Evolutionary conservation across 495 filamentous ascomycete genomes (phyloP).

Genomic region (Xylaria cubensis): DNA sequence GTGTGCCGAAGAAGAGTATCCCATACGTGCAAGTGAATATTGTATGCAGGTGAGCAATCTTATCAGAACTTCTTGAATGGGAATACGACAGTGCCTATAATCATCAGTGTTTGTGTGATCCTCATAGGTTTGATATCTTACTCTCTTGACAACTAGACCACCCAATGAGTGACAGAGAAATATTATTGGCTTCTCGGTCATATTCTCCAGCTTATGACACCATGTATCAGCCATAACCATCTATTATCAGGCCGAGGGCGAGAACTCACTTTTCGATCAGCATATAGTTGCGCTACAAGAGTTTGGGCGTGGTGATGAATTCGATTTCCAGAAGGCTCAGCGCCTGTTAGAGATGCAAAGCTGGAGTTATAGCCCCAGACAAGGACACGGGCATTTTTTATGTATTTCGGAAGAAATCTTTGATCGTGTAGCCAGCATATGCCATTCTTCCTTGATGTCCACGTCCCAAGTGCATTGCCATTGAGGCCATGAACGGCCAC

Average conservation of each 20-base stretch:
- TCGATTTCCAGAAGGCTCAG: slow-evolving; percentile 7
- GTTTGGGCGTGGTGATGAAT: slow-evolving; percentile 7
- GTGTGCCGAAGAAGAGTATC: slow-evolving; percentile 9
- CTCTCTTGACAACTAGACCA: slow-evolving; percentile 1
- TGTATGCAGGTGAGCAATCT: slow-evolving; percentile 6
- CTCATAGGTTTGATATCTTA: neutral
- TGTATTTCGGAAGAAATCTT: slow-evolving; percentile 3
- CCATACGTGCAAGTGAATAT: slow-evolving; percentile 7
- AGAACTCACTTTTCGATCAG: slow-evolving; percentile 11
- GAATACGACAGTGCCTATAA: neutral
- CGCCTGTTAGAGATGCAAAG: slow-evolving; percentile 2
- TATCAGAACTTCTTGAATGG: neutral
- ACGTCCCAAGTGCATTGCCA: neutral
- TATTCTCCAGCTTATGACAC: neutral
- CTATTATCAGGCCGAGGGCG: neutral
- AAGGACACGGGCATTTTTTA: slow-evolving; percentile 10
- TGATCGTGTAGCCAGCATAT: slow-evolving; percentile 4
- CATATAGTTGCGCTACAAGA: neutral
- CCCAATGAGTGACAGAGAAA: slow-evolving; percentile 1
- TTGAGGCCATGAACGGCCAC: slow-evolving; percentile 13
- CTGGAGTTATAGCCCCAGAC: slow-evolving; percentile 8
- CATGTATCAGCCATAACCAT: neutral
- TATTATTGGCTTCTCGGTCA: slow-evolving; percentile 4
- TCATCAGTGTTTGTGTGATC: neutral
- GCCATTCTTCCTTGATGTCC: slow-evolving; percentile 3